phyloP scores from a whole-genome alignment of 2,329 filamentous ascomycete species.

The Trichophyton schoenleinii region DNA sequence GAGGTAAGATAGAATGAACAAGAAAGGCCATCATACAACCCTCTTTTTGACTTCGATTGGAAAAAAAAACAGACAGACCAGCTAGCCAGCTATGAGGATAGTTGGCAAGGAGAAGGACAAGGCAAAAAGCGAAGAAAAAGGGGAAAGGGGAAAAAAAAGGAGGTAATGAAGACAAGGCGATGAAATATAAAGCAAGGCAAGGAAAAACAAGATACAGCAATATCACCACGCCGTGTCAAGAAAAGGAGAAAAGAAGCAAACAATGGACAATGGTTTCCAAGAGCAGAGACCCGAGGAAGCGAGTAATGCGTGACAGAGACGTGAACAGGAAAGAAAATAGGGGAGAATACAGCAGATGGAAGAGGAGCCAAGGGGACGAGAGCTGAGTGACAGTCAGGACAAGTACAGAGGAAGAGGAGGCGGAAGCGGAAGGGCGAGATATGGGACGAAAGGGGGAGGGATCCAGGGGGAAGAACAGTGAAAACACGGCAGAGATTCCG shows the following conservation, averaged over 20 bases:
- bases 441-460: conserved; percentile 9
- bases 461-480: conserved; percentile 1
- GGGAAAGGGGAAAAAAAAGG: background rate
- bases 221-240: conserved; percentile 17
- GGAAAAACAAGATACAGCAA: conserved; percentile 10
- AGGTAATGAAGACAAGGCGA: conserved; percentile 8
- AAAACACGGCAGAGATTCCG: conserved; percentile 27
- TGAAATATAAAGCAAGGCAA: conserved; percentile 2
- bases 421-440: conserved; percentile 6
- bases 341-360: conserved; percentile 11
- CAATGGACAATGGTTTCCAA: conserved; percentile 20
- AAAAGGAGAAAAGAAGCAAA: background rate
- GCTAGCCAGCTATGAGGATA: conserved; percentile 1
- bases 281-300: conserved; percentile 15
- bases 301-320: conserved; percentile 5
- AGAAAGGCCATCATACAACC: conserved; percentile 14
- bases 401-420: conserved; percentile 12
- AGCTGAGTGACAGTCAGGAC: conserved; percentile 15
- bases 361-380: background rate
- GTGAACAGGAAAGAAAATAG: background rate
- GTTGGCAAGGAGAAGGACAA: background rate
- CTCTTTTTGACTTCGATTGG: conserved; percentile 7
- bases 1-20: conserved; percentile 21
- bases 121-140: background rate
- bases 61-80: background rate